These are phyloP conservation scores for Venturiaceae sp. DNA, from an alignment of 2,329 filamentous ascomycete genomes.

Conservation along the genomic window DNA sequence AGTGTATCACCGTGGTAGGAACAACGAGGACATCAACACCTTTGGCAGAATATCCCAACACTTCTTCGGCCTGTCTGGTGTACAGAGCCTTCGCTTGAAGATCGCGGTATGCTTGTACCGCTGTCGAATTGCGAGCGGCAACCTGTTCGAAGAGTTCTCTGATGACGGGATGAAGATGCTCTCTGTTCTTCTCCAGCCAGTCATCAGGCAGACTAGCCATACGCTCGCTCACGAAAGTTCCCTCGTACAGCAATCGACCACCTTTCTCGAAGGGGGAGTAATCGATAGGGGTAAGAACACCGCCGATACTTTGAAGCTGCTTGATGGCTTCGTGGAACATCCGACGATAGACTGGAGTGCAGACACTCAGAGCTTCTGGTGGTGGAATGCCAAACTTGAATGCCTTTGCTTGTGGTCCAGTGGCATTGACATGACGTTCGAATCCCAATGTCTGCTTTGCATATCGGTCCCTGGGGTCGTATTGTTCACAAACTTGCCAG, in stretches of 20 bases:
- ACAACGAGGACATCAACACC: slow-evolving; percentile 34
- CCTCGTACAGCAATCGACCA: slow-evolving; percentile 45
- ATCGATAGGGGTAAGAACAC: slow-evolving; percentile 20
- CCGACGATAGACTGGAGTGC: slow-evolving; percentile 28
- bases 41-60: slow-evolving; percentile 17
- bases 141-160: slow-evolving; percentile 28
- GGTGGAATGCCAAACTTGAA: slow-evolving; percentile 43
- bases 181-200: slow-evolving; percentile 20
- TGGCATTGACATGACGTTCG: slow-evolving; percentile 24
- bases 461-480: slow-evolving; percentile 42
- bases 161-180: slow-evolving; percentile 41
- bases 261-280: slow-evolving; percentile 39
- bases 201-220: slow-evolving; percentile 29
- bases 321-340: slow-evolving; percentile 21
- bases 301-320: slow-evolving; percentile 19
- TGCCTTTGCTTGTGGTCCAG: slow-evolving; percentile 22
- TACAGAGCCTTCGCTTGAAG: slow-evolving; percentile 21
- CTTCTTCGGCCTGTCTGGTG: slow-evolving; percentile 20
- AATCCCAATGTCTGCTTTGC: slow-evolving; percentile 31
- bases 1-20: slow-evolving; percentile 40
- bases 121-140: slow-evolving; percentile 17
- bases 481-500: slow-evolving; percentile 35
- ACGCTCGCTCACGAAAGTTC: slow-evolving; percentile 48
- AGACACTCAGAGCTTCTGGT: slow-evolving; percentile 30
- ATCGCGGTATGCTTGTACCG: slow-evolving; percentile 22